Percentiles rank a stretch among this genome's conserved stretches.
Conservation (phyloP, 2,329 filamentous ascomycete species). For the Sporothrix humicola region DNA sequence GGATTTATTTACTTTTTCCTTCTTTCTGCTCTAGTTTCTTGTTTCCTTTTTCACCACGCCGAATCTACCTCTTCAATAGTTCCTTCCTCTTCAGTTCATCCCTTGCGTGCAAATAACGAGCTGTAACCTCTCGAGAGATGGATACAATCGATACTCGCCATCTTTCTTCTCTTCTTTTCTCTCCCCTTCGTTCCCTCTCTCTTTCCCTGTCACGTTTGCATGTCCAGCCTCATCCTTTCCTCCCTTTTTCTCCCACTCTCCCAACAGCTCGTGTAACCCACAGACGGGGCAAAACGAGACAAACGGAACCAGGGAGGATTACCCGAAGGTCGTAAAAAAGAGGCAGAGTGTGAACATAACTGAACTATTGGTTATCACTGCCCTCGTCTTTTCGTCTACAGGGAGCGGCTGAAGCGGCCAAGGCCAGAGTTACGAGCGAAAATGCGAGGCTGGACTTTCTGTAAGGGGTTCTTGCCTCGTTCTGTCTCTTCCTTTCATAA, state of each 20-base stretch:
- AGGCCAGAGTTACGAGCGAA: not conserved
- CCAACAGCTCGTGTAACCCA: conserved; percentile 17
- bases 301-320: conserved; percentile 19
- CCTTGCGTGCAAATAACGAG: not conserved
- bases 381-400: conserved; percentile 7
- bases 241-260: not conserved
- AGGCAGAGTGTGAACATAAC: too few relatives aligned
- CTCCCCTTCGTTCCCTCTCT: not conserved
- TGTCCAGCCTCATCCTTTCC: not conserved
- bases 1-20: too few relatives aligned
- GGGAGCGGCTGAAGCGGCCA: conserved; percentile 3
- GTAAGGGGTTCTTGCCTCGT: not conserved
- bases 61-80: not conserved
- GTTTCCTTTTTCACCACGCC: not conserved
- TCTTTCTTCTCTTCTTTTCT: not conserved
- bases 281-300: conserved; percentile 16
- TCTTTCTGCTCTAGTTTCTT: not conserved
- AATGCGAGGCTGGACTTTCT: not conserved
- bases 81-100: not conserved
- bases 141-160: not conserved
- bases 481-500: not conserved
- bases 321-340: too few relatives aligned
- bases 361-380: too few relatives aligned
- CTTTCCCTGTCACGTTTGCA: not conserved
- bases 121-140: not conserved